phyloP scores from a whole-genome alignment of 805 yeast species.

The Komagataella pastoris region DNA sequence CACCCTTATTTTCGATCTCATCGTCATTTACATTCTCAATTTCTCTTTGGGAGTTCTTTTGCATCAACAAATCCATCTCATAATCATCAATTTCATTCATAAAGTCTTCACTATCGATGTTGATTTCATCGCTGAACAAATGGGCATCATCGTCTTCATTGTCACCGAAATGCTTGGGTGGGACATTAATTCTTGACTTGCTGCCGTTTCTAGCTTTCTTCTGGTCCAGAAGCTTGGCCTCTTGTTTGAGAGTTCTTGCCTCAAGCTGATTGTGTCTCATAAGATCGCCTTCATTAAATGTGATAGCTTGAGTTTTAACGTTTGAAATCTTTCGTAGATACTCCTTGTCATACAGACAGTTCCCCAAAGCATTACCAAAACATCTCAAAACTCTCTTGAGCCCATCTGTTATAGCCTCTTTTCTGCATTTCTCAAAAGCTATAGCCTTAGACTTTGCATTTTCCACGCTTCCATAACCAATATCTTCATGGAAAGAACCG shows the following conservation, averaged over 20 bases:
- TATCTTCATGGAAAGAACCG: constrained; percentile 71
- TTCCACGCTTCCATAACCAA: constrained; percentile 66
- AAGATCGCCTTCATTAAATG: constrained; percentile 16
- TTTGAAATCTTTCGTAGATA: constrained; percentile 38
- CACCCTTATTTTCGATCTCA: neutral
- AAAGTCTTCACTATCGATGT: constrained; percentile 3
- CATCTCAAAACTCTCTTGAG: constrained; percentile 66
- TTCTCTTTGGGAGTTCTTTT: constrained; percentile 1
- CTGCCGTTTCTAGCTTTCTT: constrained; percentile 1
- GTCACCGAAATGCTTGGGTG: constrained; percentile 1
- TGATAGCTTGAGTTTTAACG: constrained; percentile 19
- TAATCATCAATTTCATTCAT: constrained; percentile 16
- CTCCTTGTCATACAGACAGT: constrained; percentile 70
- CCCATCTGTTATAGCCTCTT: constrained; percentile 80
- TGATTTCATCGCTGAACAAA: constrained; percentile 32
- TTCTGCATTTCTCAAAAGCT: constrained; percentile 71
- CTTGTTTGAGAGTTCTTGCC: neutral
- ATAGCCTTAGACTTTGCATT: constrained; percentile 55
- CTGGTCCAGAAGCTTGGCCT: constrained; percentile 1
- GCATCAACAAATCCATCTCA: constrained; percentile 8
- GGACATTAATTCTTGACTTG: neutral
- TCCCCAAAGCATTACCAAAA: constrained; percentile 72
- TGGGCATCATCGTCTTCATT: constrained; percentile 32
- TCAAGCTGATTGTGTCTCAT: constrained; percentile 14
- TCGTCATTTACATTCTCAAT: neutral